Evolutionary conservation across 2,329 filamentous ascomycete genomes (phyloP).

Genomic region (Cladosporium phlei): DNA sequence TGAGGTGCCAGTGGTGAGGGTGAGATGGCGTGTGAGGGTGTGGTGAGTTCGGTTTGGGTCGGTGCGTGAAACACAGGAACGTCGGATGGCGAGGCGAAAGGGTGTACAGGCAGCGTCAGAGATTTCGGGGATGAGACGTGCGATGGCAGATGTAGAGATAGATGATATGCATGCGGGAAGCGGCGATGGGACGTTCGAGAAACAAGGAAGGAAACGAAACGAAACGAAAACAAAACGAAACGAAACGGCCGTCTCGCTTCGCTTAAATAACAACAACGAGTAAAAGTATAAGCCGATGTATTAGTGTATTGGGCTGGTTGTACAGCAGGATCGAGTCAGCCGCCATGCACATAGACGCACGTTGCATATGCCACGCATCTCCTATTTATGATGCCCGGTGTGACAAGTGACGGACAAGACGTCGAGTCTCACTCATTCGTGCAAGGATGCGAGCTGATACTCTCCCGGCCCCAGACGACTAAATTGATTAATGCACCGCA

Average conservation of each 20-base stretch:
- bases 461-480: slow-evolving; percentile 9
- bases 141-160: background rate
- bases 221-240: background rate
- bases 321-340: too few relatives aligned
- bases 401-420: too few relatives aligned
- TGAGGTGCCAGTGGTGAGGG: background rate
- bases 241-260: background rate
- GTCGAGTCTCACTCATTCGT: too few relatives aligned
- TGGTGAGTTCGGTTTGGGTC: slow-evolving; percentile 4
- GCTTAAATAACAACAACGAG: background rate
- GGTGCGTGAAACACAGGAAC: slow-evolving; percentile 8
- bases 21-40: slow-evolving; percentile 1
- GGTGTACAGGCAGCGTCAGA: background rate
- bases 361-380: too few relatives aligned
- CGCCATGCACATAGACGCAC: too few relatives aligned
- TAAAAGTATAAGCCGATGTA: too few relatives aligned
- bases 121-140: background rate
- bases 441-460: too few relatives aligned
- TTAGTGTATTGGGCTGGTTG: too few relatives aligned
- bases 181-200: background rate
- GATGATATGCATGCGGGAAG: too few relatives aligned
- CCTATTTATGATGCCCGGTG: too few relatives aligned
- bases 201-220: background rate
- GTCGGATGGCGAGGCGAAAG: too few relatives aligned
- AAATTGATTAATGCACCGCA: background rate